Evolutionary conservation across 148 eudicot genomes (phyloP), one percentile per base, ranked within the genome.

Genomic region (Rhododendron griersonianum): DNA sequence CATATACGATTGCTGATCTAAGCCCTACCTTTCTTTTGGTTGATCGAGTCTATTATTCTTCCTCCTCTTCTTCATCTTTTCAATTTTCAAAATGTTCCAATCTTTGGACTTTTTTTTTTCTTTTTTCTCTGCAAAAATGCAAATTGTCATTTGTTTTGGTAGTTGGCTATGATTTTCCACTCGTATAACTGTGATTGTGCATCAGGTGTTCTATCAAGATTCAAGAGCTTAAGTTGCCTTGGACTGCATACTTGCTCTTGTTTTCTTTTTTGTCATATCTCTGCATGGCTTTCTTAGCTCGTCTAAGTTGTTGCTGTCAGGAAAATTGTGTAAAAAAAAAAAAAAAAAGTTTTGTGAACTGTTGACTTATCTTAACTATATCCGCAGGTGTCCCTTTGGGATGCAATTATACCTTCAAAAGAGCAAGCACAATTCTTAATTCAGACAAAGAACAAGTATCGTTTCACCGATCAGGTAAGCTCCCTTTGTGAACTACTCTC

Each of bases 381-480:
- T 79, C 44, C n/a, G 48, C 90, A 97, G 99, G 90, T 95, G 76
- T 97, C 99, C 4, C 87, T 97, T 65, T 97, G 99, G 99, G 99
- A 97, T 90, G 96, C 91, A 79, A 95, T 95, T 19, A 93, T 97
- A 85, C 95, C 95, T 74, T 89, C 96, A 35, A 90, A 87, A 84
- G 98, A 95, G 81, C 90, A 92, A 44, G 99, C 98, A 59, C 89
- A 88, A 80, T 92, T 97, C 84, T 87, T 88, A 87, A 90, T 92
- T 84, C 93, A 93, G 39, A 91, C 95, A 67, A 91, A 92, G 86
- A 97, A 97, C 94, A 97, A 95, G 87, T 97, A 97, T 81, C 91
- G 93, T 45, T 93, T 97, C 86, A 87, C 89, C 69, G 98, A 96
- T 85, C 98, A 96, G 93, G 99, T 95, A 83, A 89, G 90, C 77